Conservation (phyloP, 2,329 filamentous ascomycete species). For the Cercospora beticola region DNA sequence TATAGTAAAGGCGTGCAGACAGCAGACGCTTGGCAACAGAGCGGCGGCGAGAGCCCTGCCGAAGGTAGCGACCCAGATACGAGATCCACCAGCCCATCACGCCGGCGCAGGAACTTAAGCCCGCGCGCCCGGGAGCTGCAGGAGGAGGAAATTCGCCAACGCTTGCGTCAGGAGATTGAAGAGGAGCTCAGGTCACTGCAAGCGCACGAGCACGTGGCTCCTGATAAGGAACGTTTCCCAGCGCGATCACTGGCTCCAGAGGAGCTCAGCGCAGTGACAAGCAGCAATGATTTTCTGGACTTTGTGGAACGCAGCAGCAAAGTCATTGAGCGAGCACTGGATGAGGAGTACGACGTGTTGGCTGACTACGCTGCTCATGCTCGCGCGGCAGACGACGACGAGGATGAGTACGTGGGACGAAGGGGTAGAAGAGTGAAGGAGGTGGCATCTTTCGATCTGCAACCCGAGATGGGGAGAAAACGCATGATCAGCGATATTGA, state of each 20-base stretch:
- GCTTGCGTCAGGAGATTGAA: constrained; percentile 84
- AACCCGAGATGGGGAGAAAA: constrained; percentile 91
- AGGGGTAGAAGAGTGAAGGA: constrained; percentile 78
- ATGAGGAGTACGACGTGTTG: constrained; percentile 93
- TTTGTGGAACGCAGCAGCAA: constrained; percentile 96
- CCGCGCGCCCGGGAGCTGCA: constrained; percentile 70
- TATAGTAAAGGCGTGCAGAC: constrained; percentile 98
- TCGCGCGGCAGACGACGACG: constrained; percentile 70
- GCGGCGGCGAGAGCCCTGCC: constrained; percentile 45
- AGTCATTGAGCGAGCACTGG: constrained; percentile 91
- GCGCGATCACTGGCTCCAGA: constrained; percentile 76
- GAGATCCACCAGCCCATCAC: constrained; percentile 51
- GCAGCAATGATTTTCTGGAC: constrained; percentile 88
- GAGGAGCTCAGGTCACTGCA: constrained; percentile 79
- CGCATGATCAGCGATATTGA: constrained; percentile 96
- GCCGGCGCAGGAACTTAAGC: constrained; percentile 68
- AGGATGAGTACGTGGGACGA: constrained; percentile 66
- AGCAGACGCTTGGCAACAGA: constrained; percentile 63
- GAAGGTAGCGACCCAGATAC: constrained; percentile 64
- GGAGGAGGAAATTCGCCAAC: constrained; percentile 85
- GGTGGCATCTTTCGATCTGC: constrained; percentile 77
- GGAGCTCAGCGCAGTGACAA: constrained; percentile 85
- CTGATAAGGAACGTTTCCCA: constrained; percentile 53
- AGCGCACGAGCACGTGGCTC: constrained; percentile 46
- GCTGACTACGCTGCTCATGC: constrained; percentile 88